phyloP scores from a whole-genome alignment of 2,329 filamentous ascomycete species.

The Colletotrichum karsti region DNA sequence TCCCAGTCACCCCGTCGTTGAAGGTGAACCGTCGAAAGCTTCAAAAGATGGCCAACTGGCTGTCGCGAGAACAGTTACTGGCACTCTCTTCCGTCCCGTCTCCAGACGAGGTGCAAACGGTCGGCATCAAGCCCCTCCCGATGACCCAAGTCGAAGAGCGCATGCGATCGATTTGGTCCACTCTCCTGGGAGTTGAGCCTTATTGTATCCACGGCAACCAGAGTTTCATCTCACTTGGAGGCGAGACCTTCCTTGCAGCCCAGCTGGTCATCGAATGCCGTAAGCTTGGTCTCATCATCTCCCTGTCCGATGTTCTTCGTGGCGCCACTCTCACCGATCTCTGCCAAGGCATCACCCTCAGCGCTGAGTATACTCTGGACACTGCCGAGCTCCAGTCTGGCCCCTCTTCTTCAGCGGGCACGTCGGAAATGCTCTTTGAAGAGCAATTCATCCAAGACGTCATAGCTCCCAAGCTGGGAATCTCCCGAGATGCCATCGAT shows the following conservation, averaged over 20 bases:
- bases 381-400: neutral
- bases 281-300: slow-evolving; percentile 48
- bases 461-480: slow-evolving; percentile 52
- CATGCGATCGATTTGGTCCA: slow-evolving; percentile 58
- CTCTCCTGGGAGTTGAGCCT: slow-evolving; percentile 48
- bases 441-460: slow-evolving; percentile 48
- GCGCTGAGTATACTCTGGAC: slow-evolving; percentile 17
- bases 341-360: slow-evolving; percentile 43
- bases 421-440: slow-evolving; percentile 31
- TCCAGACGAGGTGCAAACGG: slow-evolving; percentile 43
- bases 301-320: slow-evolving; percentile 51
- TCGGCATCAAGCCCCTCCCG: slow-evolving; percentile 53
- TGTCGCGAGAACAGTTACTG: slow-evolving; percentile 53
- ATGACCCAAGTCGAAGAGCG: slow-evolving; percentile 55
- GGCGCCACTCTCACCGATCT: slow-evolving; percentile 54
- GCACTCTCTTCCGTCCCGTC: slow-evolving; percentile 48
- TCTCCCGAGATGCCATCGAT: slow-evolving; percentile 50
- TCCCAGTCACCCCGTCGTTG: slow-evolving; percentile 59
- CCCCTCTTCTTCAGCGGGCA: neutral
- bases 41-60: slow-evolving; percentile 50
- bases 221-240: slow-evolving; percentile 56
- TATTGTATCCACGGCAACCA: slow-evolving; percentile 49
- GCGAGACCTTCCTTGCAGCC: slow-evolving; percentile 53
- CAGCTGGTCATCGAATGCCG: slow-evolving; percentile 55
- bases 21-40: slow-evolving; percentile 60